These are phyloP conservation scores for Alternaria sp. DNA, from an alignment of 2,329 filamentous ascomycete genomes.

Conservation along the genomic window DNA sequence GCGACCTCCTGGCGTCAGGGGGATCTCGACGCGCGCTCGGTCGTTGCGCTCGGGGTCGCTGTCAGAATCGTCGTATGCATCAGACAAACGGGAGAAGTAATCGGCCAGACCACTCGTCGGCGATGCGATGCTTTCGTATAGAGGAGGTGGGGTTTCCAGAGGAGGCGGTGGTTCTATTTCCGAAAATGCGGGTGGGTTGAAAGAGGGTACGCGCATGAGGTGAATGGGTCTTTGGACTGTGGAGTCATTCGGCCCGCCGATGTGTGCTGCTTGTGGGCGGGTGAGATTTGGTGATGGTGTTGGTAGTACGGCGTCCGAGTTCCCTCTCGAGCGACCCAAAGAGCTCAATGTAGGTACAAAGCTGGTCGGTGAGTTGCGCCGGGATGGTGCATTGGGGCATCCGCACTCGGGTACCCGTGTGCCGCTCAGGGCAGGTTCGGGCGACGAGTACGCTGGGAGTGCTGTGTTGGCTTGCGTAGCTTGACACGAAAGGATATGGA, in stretches of 20 bases:
- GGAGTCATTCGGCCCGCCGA: constrained; percentile 54
- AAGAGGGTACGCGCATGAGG: constrained; percentile 80
- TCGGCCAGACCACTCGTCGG: constrained; percentile 76
- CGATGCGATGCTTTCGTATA: constrained; percentile 80
- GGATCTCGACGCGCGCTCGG: constrained; percentile 59
- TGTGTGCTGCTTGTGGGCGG: constrained; percentile 56
- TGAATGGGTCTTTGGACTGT: constrained; percentile 76
- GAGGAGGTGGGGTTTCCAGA: constrained; percentile 79
- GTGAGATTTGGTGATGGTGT: constrained; percentile 52
- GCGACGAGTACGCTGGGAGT: constrained; percentile 77
- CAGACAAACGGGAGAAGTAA: constrained; percentile 82
- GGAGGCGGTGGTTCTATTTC: constrained; percentile 78
- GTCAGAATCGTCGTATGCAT: constrained; percentile 67
- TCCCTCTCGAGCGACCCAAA: constrained; percentile 49
- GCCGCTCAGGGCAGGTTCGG: constrained; percentile 48
- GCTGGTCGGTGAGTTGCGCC: constrained; percentile 57
- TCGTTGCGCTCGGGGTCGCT: constrained; percentile 54
- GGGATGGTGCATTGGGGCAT: constrained; percentile 69
- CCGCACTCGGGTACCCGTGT: constrained; percentile 61
- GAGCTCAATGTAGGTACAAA: constrained; percentile 65
- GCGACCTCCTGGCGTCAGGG: constrained; percentile 67
- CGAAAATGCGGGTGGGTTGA: constrained; percentile 86
- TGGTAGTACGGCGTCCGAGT: constrained; percentile 29
- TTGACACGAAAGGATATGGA: constrained; percentile 90
- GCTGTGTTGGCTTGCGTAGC: constrained; percentile 90